Base-by-base conservation (phyloP, 1,284 basidiomycete genomes). In the Inonotus hispidus region DNA sequence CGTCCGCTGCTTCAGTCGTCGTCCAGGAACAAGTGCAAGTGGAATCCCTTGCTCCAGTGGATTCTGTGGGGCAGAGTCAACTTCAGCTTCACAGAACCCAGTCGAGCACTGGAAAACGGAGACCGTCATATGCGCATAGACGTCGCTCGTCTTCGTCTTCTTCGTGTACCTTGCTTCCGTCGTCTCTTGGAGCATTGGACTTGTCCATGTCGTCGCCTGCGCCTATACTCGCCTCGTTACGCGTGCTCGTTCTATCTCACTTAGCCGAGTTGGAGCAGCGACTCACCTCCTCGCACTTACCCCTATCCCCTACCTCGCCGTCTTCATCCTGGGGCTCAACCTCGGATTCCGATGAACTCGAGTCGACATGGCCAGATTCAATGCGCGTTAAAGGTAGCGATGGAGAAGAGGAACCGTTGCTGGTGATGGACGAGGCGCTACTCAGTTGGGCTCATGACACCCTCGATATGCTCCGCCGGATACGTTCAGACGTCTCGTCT, bases 221-320 rank as follows among this genome's bases (percentile, higher is more conserved):
- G 1, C 81, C 84, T 61, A 79, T 83, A 6, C 77, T 90, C 21
- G 84, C 81, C 25, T 84, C 83, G 2, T 76, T 92, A 13, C 82
- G 87, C 29, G 75, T 83, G 58, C 78, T 87, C 37, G 81, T 92
- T 16, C 81, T 92, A 49, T 85, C 85, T 1, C 87, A 87, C 66
- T 81, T 92, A 43, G 84, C 85, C 27, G 85, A 90, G 60, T 76
- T 91, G 38, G 90, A 92, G 71, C 71, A 73, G 1, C 75, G 79
- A 13, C 74, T 92, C 2, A 79, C 75, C 3, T 69, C 78, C 32
- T 71, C 78, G 8, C 76, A 80, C 63, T 66, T 81, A 23, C 55
- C 65, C 19, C 61, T 81, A n/a, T n/a, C n/a, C 25, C 56, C 38
- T 11, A 13, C 38, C 13, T n/a, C 38, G 11, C 11, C 38, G 38